Conservation (phyloP, 1,284 basidiomycete genomes). For the Malassezia obtusa region DNA sequence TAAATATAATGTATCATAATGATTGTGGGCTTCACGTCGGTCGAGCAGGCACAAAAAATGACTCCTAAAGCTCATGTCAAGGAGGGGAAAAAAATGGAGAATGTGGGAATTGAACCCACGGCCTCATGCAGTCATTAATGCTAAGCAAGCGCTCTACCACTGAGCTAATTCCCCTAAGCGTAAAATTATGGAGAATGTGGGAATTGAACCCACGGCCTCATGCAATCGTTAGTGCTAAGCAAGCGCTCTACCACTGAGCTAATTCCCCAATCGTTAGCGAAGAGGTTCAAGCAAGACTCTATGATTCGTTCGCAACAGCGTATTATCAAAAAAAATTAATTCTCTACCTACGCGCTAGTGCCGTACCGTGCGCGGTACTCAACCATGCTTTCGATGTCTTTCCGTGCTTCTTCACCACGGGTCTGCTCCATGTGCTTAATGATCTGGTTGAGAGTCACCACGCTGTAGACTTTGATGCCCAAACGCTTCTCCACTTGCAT, state of each 20-base stretch:
- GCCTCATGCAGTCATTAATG: conserved; percentile 17
- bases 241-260: conserved; percentile 24
- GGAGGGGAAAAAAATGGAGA: conserved; percentile 6
- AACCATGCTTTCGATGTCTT: conserved; percentile 66
- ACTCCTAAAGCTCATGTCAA: not conserved
- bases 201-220: conserved; percentile 23
- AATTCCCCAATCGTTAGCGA: conserved; percentile 8
- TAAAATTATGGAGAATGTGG: conserved; percentile 19
- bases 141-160: conserved; percentile 24
- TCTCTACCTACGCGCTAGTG: not conserved
- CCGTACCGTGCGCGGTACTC: conserved; percentile 66
- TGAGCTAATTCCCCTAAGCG: not conserved
- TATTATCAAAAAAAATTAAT: too few relatives aligned
- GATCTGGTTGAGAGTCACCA: conserved; percentile 72
- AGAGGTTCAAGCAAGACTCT: not conserved
- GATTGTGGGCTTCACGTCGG: too few relatives aligned
- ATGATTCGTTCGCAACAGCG: too few relatives aligned
- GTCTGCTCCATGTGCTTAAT: conserved; percentile 69
- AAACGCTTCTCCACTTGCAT: conserved; percentile 72
- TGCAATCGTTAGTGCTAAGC: conserved; percentile 18
- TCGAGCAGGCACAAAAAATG: too few relatives aligned
- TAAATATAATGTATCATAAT: conserved; percentile 6
- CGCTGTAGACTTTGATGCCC: conserved; percentile 61
- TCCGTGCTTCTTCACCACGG: conserved; percentile 51
- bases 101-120: conserved; percentile 23